phyloP scores from a whole-genome alignment of 352 stramenopile genomes.

The Phytophthora crassamura region DNA sequence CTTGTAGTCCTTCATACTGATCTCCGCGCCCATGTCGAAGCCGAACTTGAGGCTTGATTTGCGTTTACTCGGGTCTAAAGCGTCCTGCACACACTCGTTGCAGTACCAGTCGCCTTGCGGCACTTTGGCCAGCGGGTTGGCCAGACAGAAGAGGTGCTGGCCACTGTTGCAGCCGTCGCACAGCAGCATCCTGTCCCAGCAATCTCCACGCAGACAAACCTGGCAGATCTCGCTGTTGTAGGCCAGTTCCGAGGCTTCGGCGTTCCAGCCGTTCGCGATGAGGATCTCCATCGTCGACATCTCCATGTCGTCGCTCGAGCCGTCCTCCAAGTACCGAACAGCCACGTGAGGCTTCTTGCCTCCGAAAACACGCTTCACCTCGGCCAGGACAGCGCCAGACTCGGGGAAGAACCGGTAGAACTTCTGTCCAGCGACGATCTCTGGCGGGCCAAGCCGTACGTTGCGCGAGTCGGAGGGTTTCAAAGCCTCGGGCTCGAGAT shows the following conservation, averaged over 20 bases:
- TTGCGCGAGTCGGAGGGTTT: slow-evolving; percentile 62
- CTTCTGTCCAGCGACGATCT: slow-evolving; percentile 66
- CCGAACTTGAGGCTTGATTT: slow-evolving; percentile 75
- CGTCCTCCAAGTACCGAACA: slow-evolving; percentile 71
- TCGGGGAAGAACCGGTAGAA: slow-evolving; percentile 83
- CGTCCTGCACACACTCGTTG: slow-evolving; percentile 68
- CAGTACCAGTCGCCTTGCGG: slow-evolving; percentile 87
- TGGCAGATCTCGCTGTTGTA: slow-evolving; percentile 87
- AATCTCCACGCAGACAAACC: slow-evolving; percentile 83
- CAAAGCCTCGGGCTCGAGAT: slow-evolving; percentile 55
- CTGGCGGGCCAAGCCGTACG: slow-evolving; percentile 51
- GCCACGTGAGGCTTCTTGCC: slow-evolving; percentile 82
- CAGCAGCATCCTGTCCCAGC: slow-evolving; percentile 79
- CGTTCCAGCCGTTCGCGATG: slow-evolving; percentile 82
- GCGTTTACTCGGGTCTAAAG: slow-evolving; percentile 40
- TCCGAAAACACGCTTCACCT: slow-evolving; percentile 79
- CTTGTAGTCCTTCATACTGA: slow-evolving; percentile 84
- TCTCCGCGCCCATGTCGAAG: slow-evolving; percentile 86
- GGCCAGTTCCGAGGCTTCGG: slow-evolving; percentile 67
- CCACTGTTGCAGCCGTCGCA: slow-evolving; percentile 86
- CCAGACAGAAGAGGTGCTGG: slow-evolving; percentile 84
- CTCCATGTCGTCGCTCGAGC: slow-evolving; percentile 63
- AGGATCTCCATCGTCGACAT: slow-evolving; percentile 78
- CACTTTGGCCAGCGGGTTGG: slow-evolving; percentile 57
- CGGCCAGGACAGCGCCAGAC: slow-evolving; percentile 55